A percentile compares a stretch with the other conserved stretches of the same genome.
phyloP scores from a whole-genome alignment of 306 rosid genomes.

The Nissolia schottii region DNA sequence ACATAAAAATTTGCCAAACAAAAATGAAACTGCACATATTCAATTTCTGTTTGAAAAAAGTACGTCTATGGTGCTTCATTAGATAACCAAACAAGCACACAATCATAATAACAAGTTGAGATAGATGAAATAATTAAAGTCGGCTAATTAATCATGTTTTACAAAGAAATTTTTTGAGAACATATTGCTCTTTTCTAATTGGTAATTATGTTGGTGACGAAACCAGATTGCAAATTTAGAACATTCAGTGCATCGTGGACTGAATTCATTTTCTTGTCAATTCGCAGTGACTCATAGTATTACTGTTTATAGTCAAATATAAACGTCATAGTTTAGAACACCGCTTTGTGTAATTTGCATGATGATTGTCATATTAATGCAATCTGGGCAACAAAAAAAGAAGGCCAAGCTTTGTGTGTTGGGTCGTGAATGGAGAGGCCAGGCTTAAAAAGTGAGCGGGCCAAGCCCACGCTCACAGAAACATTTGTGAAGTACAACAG shows the following conservation, averaged over 20 bases:
- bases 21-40: no score
- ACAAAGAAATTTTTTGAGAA: neutral
- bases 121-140: neutral
- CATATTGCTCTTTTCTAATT: neutral
- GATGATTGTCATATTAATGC: neutral
- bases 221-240: constrained; percentile 7
- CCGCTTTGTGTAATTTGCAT: neutral
- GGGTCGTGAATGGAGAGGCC: no score
- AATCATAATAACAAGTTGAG: neutral
- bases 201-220: constrained; percentile 13
- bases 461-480: no score
- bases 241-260: neutral
- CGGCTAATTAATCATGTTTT: constrained; percentile 2
- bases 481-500: no score
- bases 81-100: no score
- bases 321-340: neutral
- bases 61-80: no score
- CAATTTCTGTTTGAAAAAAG: no score
- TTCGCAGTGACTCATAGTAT: neutral
- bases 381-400: no score
- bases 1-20: no score
- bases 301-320: neutral
- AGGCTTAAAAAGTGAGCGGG: no score
- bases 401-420: no score
- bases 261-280: neutral